Percentiles rank a stretch among this genome's conserved stretches.
Evolutionary conservation across 1,284 basidiomycete genomes (phyloP).

Genomic region (Puccinia triticina): DNA sequence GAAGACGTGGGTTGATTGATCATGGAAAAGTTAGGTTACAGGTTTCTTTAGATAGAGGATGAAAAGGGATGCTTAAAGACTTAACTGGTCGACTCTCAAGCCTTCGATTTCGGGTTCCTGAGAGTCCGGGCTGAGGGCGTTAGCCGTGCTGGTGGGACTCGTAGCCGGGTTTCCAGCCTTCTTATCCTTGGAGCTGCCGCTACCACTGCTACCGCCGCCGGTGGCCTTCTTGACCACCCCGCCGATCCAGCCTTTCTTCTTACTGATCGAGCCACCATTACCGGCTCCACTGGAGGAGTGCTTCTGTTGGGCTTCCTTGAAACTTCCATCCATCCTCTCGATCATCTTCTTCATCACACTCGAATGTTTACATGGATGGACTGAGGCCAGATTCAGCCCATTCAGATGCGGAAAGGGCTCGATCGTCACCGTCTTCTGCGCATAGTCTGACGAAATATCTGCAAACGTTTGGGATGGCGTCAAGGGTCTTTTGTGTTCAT

Average conservation of each 20-base stretch:
- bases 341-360: slow-evolving; percentile 99
- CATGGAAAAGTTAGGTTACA: background rate
- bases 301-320: slow-evolving; percentile 63
- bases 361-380: slow-evolving; percentile 98
- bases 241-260: slow-evolving; percentile 80
- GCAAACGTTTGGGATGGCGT: slow-evolving; percentile 91
- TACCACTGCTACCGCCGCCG: slow-evolving; percentile 61
- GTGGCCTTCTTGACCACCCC: slow-evolving; percentile 73
- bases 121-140: slow-evolving; percentile 57
- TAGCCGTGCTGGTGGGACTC: slow-evolving; percentile 66
- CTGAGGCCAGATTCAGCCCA: slow-evolving; percentile 67
- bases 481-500: slow-evolving; percentile 85
- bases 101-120: slow-evolving; percentile 77
- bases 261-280: slow-evolving; percentile 62
- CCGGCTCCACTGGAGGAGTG: slow-evolving; percentile 63
- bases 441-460: slow-evolving; percentile 95
- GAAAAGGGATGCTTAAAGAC: background rate
- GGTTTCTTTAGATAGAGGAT: background rate
- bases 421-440: slow-evolving; percentile 97
- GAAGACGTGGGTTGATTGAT: background rate
- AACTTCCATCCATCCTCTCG: slow-evolving; percentile 83
- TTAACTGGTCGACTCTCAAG: slow-evolving; percentile 84
- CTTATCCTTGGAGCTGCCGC: slow-evolving; percentile 53
- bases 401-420: slow-evolving; percentile 95
- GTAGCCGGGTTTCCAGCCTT: slow-evolving; percentile 54